phyloP scores from a whole-genome alignment of 1,139 yeast species.

The Yamadazyma jaroonii region DNA sequence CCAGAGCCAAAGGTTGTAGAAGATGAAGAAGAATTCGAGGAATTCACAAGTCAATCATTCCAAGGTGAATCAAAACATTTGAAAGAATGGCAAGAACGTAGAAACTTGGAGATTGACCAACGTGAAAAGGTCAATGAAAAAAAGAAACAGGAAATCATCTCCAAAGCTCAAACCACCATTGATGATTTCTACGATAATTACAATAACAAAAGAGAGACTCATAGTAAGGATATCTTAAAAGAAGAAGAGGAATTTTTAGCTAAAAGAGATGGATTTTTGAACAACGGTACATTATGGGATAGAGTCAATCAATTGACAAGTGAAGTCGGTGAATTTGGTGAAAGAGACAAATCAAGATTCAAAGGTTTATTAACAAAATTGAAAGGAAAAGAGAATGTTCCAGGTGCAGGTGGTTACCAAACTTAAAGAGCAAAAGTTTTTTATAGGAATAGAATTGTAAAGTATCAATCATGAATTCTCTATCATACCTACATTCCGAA shows the following conservation, averaged over 20 bases:
- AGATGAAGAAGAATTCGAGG: slow-evolving; percentile 27
- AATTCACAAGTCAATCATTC: slow-evolving; percentile 11
- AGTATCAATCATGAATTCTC: slow-evolving; percentile 2
- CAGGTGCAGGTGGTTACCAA: slow-evolving; percentile 52
- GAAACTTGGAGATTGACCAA: slow-evolving; percentile 75
- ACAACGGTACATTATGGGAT: slow-evolving; percentile 86
- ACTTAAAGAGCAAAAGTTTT: background rate
- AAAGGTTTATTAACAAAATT: slow-evolving; percentile 63
- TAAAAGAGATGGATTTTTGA: slow-evolving; percentile 77
- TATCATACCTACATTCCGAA: too few species aligned
- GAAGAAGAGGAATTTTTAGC: slow-evolving; percentile 72
- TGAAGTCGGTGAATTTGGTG: slow-evolving; percentile 45
- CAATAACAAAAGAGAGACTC: slow-evolving; percentile 78
- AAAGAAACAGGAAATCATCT: slow-evolving; percentile 66
- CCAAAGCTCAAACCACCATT: slow-evolving; percentile 80
- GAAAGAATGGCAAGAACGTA: slow-evolving; percentile 80
- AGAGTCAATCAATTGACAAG: slow-evolving; percentile 55
- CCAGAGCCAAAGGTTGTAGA: slow-evolving; percentile 15
- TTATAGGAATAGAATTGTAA: slow-evolving; percentile 3
- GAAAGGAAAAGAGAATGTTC: slow-evolving; percentile 68
- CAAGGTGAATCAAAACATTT: slow-evolving; percentile 55
- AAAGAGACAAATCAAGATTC: slow-evolving; percentile 68
- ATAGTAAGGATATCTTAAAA: slow-evolving; percentile 58
- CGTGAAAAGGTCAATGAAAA: slow-evolving; percentile 73
- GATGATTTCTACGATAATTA: slow-evolving; percentile 95